phyloP scores from a whole-genome alignment of 805 yeast genomes.

The Pichia paraexigua region DNA sequence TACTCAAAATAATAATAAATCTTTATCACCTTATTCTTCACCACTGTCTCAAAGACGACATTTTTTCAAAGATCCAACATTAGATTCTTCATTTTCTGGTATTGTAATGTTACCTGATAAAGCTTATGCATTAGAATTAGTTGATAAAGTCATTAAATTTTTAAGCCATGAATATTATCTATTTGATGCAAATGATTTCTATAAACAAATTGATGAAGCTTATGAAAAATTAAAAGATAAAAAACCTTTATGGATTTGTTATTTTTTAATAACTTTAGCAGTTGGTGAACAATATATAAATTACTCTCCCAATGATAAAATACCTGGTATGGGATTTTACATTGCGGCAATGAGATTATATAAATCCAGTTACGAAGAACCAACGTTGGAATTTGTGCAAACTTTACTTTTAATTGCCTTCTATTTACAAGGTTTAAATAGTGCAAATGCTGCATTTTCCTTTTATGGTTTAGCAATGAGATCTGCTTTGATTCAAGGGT shows the following conservation, averaged over 20 bases:
- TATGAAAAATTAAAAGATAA: slow-evolving; percentile 14
- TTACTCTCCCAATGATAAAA: slow-evolving; percentile 9
- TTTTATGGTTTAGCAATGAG: slow-evolving; percentile 28
- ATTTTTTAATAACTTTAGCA: slow-evolving; percentile 14
- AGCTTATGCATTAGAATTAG: slow-evolving; percentile 12
- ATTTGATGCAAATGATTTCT: slow-evolving; percentile 11
- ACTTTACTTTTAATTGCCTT: slow-evolving; percentile 25
- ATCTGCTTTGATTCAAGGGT: slow-evolving; percentile 23
- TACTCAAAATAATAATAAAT: slow-evolving; percentile 1
- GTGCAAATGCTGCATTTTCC: slow-evolving; percentile 25
- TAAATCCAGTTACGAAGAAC: slow-evolving; percentile 21
- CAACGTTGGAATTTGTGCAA: slow-evolving; percentile 23
- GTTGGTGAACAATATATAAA: slow-evolving; percentile 15
- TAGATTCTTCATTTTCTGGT: slow-evolving; percentile 12
- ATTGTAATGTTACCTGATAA: slow-evolving; percentile 17
- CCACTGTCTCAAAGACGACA: slow-evolving; percentile 6
- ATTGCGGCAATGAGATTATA: slow-evolving; percentile 21
- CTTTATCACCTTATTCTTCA: neutral
- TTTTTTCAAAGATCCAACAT: slow-evolving; percentile 10
- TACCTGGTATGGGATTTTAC: slow-evolving; percentile 25
- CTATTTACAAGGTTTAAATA: slow-evolving; percentile 29
- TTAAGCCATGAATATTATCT: slow-evolving; percentile 13
- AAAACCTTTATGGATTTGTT: slow-evolving; percentile 13
- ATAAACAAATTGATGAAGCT: slow-evolving; percentile 12
- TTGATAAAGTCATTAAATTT: slow-evolving; percentile 10